Evolutionary conservation across 495 filamentous ascomycete species (phyloP).

Genomic region (Hapsidospora chrysogenum): DNA sequence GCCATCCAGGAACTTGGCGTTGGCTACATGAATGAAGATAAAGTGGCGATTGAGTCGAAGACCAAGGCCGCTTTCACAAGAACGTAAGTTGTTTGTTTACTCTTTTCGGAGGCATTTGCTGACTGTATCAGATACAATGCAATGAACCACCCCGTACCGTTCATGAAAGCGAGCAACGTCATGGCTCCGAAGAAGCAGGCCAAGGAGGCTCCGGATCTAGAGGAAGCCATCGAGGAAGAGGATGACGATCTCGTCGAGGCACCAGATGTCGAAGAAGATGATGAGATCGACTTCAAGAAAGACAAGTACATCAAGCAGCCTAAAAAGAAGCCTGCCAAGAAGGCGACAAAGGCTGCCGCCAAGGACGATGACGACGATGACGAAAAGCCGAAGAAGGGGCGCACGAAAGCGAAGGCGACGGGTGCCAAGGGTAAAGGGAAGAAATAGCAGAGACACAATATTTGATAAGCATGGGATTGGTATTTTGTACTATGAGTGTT

Average conservation of each 20-base stretch:
- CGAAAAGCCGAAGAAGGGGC: constrained; percentile 37
- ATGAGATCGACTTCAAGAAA: constrained; percentile 66
- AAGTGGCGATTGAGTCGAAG: constrained; percentile 63
- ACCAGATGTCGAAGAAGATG: constrained; percentile 43
- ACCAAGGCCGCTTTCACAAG: constrained; percentile 83
- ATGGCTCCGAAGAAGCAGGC: constrained; percentile 47
- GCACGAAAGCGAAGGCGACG: constrained; percentile 23
- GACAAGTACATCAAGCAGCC: constrained; percentile 93
- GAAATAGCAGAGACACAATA: too few species aligned
- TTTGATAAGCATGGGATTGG: too few species aligned
- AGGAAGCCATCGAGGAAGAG: constrained; percentile 89
- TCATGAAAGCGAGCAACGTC: constrained; percentile 81
- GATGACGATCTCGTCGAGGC: constrained; percentile 52
- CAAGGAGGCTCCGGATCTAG: constrained; percentile 80
- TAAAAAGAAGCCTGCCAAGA: constrained; percentile 44
- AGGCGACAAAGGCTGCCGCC: constrained; percentile 36
- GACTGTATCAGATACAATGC: constrained; percentile 53
- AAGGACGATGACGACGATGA: constrained; percentile 30
- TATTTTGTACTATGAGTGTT: not conserved
- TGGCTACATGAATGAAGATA: constrained; percentile 59
- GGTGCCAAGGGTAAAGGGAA: constrained; percentile 22
- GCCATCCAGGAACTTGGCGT: constrained; percentile 81
- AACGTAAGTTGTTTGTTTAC: constrained; percentile 38
- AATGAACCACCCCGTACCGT: constrained; percentile 77
- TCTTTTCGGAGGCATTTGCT: too few species aligned